Evolutionary conservation across 441 rosid genomes (phyloP), one percentile per base, ranked within the genome.

Genomic region (Populus hybrid): DNA sequence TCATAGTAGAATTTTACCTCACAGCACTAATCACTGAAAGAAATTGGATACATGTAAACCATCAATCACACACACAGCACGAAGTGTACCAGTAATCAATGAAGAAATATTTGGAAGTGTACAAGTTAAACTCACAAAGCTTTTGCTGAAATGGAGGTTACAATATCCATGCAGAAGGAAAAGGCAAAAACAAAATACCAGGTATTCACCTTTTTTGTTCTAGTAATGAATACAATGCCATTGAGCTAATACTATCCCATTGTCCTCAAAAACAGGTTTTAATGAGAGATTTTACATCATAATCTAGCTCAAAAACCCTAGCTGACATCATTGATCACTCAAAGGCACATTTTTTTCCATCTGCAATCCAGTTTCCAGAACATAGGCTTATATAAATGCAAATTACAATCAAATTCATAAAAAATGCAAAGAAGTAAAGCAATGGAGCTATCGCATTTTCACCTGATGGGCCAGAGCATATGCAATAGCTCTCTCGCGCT

Each of bases 401-500:
- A 61, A 64, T 68, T 46, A 35, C 30, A 50, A 16, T 36, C 71
- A 72, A 23, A 53, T 38, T 23, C 67, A 66, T n/a, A 11, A 40
- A 35, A 67, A 11, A 71, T 18, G 14, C 3, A 61, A 80, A 21
- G 46, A 38, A 35, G 21, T 57, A 18, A 30, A 76, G 50, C 69
- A 73, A 73, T 75, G 28, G 30, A 64, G 72, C 53, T 40, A 36
- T 78, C 59, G 74, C 59, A 59, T 71, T 77, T 69, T 77, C 81
- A 97, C 98, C 95, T 97, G 98, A 84, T 97, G 98, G 61, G 99
- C 90, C 83, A 97, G 79, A 83, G 99, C 99, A 91, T 97, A 97
- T 28, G 99, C 98, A 96, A 97, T 97, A 67, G 98, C 97, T 81
- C 98, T 92, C 88, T 97, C 99, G 70, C 99, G 98, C 88, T 97